Evolutionary conservation across 106 monocot species (phyloP), one percentile per base, ranked within the genome.

Genomic region (Apostasia shenzhenica): DNA sequence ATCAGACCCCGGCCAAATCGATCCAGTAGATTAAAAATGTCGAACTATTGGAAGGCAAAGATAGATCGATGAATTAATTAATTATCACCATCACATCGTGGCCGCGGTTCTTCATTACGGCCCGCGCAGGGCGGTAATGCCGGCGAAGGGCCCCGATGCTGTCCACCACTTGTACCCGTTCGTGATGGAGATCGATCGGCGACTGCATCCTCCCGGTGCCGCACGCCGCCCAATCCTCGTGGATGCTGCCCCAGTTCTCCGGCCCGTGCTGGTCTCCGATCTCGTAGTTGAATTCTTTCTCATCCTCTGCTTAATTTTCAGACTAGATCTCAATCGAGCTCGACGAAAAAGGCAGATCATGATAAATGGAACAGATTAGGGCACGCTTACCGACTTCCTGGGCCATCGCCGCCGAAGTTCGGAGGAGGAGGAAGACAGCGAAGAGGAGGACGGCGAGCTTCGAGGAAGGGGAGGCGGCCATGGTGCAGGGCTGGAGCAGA

Each of bases 251-350:
- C 78, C 78, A 78, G 6, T 59, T 57, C 5, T 67, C 67, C 39
- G 78, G 78, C 45, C 78, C 78, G 40, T 37, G 26, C 48, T 56
- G 49, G 53, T 61, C 55, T 0, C 55, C 78, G 2, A 3, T 9
- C 9, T 67, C 54, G 26, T 78, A 78, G 46, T 54, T 73, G 68
- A 78, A 78, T 68, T 78, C 78, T 14, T 50, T 65, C 64, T 77
- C 76, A 65, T 77, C 65, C 65, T 65, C 65, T 65, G 10, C 14
- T 56, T n/a, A 9, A 0, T 5, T 50, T 0, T 8, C 50, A 50
- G 4, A 13, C 56, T 1, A 56, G 4, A 56, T 56, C 14, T 6
- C 9, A 49, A 65, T 48, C 1, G 2, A 4, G 37, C 48, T 62
- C 38, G 5, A 45, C 12, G 5, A 62, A 62, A 45, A 4, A 8